Conservation (phyloP, 768 basidiomycete species). For the Suillus discolor region DNA sequence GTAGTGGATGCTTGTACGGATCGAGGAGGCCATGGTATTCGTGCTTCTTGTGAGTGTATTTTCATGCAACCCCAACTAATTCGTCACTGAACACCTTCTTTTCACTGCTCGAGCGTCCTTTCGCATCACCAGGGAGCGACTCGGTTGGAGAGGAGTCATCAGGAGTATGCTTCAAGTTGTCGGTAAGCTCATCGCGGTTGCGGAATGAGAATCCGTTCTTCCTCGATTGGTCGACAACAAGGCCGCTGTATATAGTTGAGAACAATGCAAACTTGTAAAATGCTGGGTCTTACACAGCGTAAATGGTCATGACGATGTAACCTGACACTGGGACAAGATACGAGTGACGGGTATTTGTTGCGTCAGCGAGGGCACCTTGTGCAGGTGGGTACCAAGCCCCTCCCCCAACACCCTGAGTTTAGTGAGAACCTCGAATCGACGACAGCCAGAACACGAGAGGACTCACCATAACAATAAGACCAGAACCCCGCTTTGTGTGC, state of each 20-base stretch:
- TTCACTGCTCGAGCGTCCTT: constrained; percentile 7
- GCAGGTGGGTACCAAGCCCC: constrained; percentile 73
- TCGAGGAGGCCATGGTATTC: neutral
- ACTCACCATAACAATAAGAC: constrained; percentile 62
- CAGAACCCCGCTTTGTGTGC: constrained; percentile 62
- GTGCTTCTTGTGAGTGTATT: neutral
- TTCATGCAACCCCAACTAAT: neutral
- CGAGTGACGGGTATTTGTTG: constrained; percentile 49
- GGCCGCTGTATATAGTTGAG: constrained; percentile 39
- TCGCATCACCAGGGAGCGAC: neutral
- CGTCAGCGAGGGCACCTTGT: constrained; percentile 58
- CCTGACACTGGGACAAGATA: constrained; percentile 64
- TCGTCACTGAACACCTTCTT: constrained; percentile 9
- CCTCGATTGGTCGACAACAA: constrained; percentile 54
- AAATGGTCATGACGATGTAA: constrained; percentile 58
- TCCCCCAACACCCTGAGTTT: constrained; percentile 53
- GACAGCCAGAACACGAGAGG: neutral
- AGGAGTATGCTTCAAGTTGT: constrained; percentile 16
- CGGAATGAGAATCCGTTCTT: constrained; percentile 54
- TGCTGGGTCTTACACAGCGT: constrained; percentile 21
- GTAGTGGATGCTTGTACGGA: neutral
- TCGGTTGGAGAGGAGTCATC: neutral
- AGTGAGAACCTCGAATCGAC: constrained; percentile 3
- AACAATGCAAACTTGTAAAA: neutral
- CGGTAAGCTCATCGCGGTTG: constrained; percentile 46